These are phyloP conservation scores for Ophiostoma pallidulum DNA, from an alignment of 2,329 filamentous ascomycete genomes.

Conservation along the genomic window DNA sequence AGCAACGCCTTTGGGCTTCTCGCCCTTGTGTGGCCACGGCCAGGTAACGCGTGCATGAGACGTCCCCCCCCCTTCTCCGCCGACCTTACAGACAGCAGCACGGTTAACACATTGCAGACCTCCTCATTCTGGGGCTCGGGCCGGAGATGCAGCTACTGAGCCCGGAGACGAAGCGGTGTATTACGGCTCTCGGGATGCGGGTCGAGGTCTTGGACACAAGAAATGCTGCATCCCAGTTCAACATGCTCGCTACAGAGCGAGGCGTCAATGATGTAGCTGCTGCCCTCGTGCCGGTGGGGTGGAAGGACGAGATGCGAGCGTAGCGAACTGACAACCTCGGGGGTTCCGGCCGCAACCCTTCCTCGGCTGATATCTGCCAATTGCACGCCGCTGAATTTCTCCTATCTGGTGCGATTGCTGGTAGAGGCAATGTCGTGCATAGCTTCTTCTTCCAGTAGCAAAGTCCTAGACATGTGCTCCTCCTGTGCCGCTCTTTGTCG, in stretches of 20 bases:
- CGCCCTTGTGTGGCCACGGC: slow-evolving; percentile 74
- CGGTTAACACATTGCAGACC: slow-evolving; percentile 43
- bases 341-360: too few relatives aligned
- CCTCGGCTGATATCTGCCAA: too few relatives aligned
- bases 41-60: too few relatives aligned
- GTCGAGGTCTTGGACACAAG: slow-evolving; percentile 86
- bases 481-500: too few relatives aligned
- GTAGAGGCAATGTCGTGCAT: too few relatives aligned
- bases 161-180: slow-evolving; percentile 59
- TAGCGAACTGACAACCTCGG: too few relatives aligned
- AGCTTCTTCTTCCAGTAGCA: too few relatives aligned
- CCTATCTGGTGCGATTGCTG: too few relatives aligned
- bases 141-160: slow-evolving; percentile 65
- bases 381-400: too few relatives aligned
- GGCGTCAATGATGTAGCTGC: slow-evolving; percentile 79
- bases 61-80: slow-evolving; percentile 18
- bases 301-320: slow-evolving; percentile 45
- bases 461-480: too few relatives aligned
- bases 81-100: neutral
- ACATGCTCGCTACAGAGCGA: slow-evolving; percentile 86
- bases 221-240: slow-evolving; percentile 91
- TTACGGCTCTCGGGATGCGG: slow-evolving; percentile 71
- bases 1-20: slow-evolving; percentile 65
- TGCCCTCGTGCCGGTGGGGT: slow-evolving; percentile 77
- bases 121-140: slow-evolving; percentile 83